Percentiles rank a stretch among this genome's conserved stretches.
Conservation (phyloP, 345 rosid genomes). For the Sonneratia alba region DNA sequence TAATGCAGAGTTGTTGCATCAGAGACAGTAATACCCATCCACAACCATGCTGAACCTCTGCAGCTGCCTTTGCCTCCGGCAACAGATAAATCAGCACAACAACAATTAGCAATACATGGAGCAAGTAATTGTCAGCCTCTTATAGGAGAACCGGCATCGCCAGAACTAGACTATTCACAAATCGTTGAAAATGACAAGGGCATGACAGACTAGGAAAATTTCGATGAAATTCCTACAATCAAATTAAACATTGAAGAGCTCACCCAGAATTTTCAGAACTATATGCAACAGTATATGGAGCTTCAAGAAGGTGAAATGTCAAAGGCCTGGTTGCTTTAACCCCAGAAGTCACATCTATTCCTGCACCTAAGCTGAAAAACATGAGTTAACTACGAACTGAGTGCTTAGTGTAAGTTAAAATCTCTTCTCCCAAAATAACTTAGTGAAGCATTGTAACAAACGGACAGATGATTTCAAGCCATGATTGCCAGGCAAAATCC, state of each 20-base stretch:
- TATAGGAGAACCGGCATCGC: constrained; percentile 80
- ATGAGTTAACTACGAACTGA: constrained; percentile 79
- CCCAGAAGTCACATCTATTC: constrained; percentile 70
- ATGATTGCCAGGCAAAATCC: neutral
- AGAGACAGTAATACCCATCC: constrained; percentile 6
- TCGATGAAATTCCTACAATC: constrained; percentile 77
- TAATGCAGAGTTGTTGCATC: constrained; percentile 17
- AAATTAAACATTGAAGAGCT: constrained; percentile 61
- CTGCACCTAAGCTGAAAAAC: constrained; percentile 72
- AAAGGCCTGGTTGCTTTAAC: constrained; percentile 73
- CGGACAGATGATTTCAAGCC: neutral
- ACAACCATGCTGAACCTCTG: constrained; percentile 1
- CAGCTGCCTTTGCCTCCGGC: constrained; percentile 36
- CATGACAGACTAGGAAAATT: constrained; percentile 48
- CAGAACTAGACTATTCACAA: constrained; percentile 45
- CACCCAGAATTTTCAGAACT: constrained; percentile 51
- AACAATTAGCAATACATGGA: constrained; percentile 18
- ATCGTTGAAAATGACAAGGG: constrained; percentile 51
- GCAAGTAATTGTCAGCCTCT: constrained; percentile 51
- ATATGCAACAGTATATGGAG: constrained; percentile 55
- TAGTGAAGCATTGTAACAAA: neutral
- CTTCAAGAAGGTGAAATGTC: constrained; percentile 64
- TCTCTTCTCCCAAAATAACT: neutral
- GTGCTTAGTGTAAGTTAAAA: constrained; percentile 72
- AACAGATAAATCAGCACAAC: constrained; percentile 23